Evolutionary conservation across 1,284 basidiomycete species (phyloP), one percentile per base, ranked within the genome.

Genomic region (Lentinula novae-zelandiae): DNA sequence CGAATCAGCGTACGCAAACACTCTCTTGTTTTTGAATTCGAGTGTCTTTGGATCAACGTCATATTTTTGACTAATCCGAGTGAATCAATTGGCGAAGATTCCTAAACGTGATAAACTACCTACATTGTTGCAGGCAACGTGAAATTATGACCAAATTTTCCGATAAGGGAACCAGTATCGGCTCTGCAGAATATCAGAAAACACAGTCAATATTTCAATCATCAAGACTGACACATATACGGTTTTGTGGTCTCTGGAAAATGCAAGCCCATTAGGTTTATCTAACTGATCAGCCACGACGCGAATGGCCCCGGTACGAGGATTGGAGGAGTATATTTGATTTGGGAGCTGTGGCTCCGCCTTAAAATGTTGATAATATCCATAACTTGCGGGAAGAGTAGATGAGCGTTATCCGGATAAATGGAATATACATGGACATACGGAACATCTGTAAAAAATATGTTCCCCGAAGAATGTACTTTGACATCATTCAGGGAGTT

Each of bases 401-500:
- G 52, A 52, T 13, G 17, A n/a, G 9, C 15, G 44, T 46, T 12
- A 46, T 44, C 17, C 44, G 44, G 42, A 2, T 44, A 44, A 22
- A 22, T 22, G 9, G 12, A 7, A 34, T 8, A 53, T 22, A 38
- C 52, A 40, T 46, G 48, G 13, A 76, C 82, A 40, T 66, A 90
- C 83, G 73, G 76, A 6, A 81, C 78, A 69, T 93, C 92, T 0
- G 86, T 89, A 73, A 91, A 90, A 73, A 86, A 91, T 10, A 90
- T 69, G 50, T 80, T 82, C 9, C 82, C 82, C 55, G 78, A 84
- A 0, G 87, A 86, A 62, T 91, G 86, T 2, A 92, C 76, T 67
- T 88, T 90, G 59, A 88, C 75, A 68, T 94, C 92, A 69, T 93
- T 92, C 58, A 92, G 72, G 0, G 89, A 89, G 73, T 90, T 92